Evolutionary conservation across 345 rosid species (phyloP).

Genomic region (Raphanus sativus): DNA sequence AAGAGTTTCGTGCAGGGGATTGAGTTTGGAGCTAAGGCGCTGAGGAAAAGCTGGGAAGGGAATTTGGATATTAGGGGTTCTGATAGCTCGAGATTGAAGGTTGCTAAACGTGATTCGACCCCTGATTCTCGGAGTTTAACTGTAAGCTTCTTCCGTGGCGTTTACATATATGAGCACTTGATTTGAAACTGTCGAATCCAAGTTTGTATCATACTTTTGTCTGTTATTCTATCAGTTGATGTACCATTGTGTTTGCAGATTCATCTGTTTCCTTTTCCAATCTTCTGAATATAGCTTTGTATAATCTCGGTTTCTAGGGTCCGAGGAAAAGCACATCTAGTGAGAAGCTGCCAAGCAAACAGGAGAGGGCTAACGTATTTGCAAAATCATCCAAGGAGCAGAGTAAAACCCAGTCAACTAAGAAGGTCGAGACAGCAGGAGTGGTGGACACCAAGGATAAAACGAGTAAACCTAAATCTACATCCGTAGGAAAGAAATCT

Average conservation of each 20-base stretch:
- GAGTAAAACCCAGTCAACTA: conserved; percentile 47
- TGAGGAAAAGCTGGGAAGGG: conserved; percentile 99
- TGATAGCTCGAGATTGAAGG: conserved; percentile 48
- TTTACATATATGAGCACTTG: conserved; percentile 1
- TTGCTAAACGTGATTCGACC: conserved; percentile 49
- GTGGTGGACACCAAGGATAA: conserved; percentile 56
- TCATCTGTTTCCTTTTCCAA: neutral
- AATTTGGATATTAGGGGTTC: conserved; percentile 61
- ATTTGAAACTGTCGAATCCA: neutral
- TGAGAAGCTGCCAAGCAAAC: conserved; percentile 57
- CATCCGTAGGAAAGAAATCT: conserved; percentile 50
- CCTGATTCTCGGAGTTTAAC: conserved; percentile 57
- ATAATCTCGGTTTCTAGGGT: neutral
- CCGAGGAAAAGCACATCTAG: conserved; percentile 79
- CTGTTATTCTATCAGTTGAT: neutral
- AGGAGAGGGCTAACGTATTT: conserved; percentile 54
- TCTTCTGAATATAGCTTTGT: conserved; percentile 15
- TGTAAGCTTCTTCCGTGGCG: conserved; percentile 49
- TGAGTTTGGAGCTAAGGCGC: conserved; percentile 85
- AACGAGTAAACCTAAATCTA: conserved; percentile 45
- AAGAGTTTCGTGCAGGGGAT: conserved; percentile 67
- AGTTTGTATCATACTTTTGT: neutral
- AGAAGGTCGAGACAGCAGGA: conserved; percentile 56
- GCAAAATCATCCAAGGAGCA: conserved; percentile 61
- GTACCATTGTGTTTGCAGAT: neutral